These are phyloP conservation scores for Basipetospora chlamydospora DNA, from an alignment of 2,329 filamentous ascomycete genomes.

Conservation along the genomic window DNA sequence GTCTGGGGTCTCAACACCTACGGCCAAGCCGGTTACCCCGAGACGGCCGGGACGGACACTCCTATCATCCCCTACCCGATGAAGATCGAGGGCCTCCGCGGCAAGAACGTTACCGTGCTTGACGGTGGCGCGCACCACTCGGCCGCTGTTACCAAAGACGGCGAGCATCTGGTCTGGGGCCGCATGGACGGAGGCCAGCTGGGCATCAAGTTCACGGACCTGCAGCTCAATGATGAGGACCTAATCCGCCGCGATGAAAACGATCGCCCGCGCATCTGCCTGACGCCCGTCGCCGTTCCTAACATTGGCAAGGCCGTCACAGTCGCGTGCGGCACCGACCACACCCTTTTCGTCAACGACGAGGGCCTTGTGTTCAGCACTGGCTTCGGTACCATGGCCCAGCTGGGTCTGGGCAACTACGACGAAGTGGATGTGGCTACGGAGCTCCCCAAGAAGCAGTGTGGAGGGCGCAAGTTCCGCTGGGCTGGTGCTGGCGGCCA, in stretches of 20 bases:
- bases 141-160: constrained; percentile 33
- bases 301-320: constrained; percentile 29
- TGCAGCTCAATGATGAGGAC: constrained; percentile 30
- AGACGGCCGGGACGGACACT: constrained; percentile 21
- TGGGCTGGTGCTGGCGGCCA: constrained; percentile 2
- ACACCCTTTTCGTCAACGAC: constrained; percentile 49
- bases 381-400: constrained; percentile 37
- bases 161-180: constrained; percentile 38
- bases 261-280: constrained; percentile 44
- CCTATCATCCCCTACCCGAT: constrained; percentile 50
- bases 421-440: constrained; percentile 55
- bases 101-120: constrained; percentile 45
- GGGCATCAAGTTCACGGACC: constrained; percentile 32
- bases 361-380: constrained; percentile 53
- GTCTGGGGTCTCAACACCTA: constrained; percentile 73
- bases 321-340: constrained; percentile 48
- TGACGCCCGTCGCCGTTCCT: constrained; percentile 38
- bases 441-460: constrained; percentile 1
- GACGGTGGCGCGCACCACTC: constrained; percentile 58
- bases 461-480: neutral
- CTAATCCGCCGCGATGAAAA: constrained; percentile 39
- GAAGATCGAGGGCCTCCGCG: constrained; percentile 44
- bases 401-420: constrained; percentile 35
- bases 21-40: constrained; percentile 50
- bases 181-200: constrained; percentile 33